Evolutionary conservation across 106 monocot species (phyloP).

Genomic region (Chionographis japonica): DNA sequence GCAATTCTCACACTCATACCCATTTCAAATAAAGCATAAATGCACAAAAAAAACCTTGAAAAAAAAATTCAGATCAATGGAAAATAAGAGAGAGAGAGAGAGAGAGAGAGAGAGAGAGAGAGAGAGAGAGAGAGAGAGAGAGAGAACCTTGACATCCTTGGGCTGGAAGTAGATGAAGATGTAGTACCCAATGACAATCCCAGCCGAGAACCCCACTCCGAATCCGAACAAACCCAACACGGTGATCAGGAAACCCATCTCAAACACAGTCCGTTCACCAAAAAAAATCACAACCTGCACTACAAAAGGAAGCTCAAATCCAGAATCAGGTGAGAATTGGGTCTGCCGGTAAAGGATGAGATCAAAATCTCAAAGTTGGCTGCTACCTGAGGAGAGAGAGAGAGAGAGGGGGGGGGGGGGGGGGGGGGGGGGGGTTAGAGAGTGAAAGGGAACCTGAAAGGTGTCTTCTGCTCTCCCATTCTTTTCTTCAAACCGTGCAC

Average conservation of each 20-base stretch:
- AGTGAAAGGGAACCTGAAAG: too few relatives aligned
- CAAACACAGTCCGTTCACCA: neutral
- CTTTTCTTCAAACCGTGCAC: too few relatives aligned
- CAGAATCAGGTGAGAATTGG: too few relatives aligned
- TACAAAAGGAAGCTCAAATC: too few relatives aligned
- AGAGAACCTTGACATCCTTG: conserved; percentile 76
- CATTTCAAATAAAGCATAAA: neutral
- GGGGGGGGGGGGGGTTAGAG: too few relatives aligned
- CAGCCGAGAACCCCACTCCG: conserved; percentile 50
- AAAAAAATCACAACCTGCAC: neutral
- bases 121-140: too few relatives aligned
- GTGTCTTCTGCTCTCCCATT: too few relatives aligned
- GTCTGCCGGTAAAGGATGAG: too few relatives aligned
- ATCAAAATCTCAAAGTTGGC: too few relatives aligned
- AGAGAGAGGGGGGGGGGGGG: too few relatives aligned
- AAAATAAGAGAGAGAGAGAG: too few relatives aligned
- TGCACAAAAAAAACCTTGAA: neutral
- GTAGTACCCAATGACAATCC: conserved; percentile 73
- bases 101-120: neutral
- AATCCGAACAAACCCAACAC: conserved; percentile 62
- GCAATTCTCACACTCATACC: neutral
- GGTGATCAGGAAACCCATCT: conserved; percentile 56
- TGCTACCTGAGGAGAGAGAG: too few relatives aligned
- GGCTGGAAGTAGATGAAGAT: conserved; percentile 76
- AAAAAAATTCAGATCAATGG: neutral